phyloP scores from a whole-genome alignment of 768 basidiomycete genomes.

The Suillus decipiens region DNA sequence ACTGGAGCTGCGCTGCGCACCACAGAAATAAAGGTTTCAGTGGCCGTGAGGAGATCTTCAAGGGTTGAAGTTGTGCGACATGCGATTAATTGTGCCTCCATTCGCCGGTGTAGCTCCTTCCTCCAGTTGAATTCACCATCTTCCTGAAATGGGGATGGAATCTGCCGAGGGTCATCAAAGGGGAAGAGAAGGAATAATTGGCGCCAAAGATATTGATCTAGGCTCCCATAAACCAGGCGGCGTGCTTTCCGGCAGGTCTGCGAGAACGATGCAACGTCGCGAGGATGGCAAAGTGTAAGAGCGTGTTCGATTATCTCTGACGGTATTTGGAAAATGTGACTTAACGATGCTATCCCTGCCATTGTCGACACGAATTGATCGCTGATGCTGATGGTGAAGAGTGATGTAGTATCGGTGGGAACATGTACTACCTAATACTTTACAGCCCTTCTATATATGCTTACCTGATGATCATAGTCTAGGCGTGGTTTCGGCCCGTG shows the following conservation, averaged over 20 bases:
- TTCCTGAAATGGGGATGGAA: constrained; percentile 18
- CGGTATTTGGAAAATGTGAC: constrained; percentile 43
- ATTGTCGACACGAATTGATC: background rate
- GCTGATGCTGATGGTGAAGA: background rate
- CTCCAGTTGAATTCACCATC: constrained; percentile 34
- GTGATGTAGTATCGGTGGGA: background rate
- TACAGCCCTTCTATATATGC: background rate
- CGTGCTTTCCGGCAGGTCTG: constrained; percentile 52
- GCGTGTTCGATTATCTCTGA: constrained; percentile 61
- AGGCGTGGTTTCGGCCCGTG: constrained; percentile 1
- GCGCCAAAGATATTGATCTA: constrained; percentile 69
- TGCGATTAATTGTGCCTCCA: constrained; percentile 41
- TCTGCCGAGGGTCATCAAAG: constrained; percentile 65
- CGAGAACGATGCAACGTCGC: constrained; percentile 61
- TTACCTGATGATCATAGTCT: background rate
- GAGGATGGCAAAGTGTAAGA: constrained; percentile 55
- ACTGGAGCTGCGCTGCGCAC: constrained; percentile 39
- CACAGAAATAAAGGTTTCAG: constrained; percentile 44
- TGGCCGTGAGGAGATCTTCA: constrained; percentile 33
- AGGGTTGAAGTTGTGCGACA: constrained; percentile 19
- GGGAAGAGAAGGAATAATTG: constrained; percentile 55
- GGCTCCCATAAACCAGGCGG: constrained; percentile 47
- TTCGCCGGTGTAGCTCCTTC: constrained; percentile 40
- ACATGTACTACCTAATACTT: background rate
- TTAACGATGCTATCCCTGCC: constrained; percentile 11